phyloP scores from a whole-genome alignment of 768 basidiomycete species.

The Pleurotus citrinopileatus region DNA sequence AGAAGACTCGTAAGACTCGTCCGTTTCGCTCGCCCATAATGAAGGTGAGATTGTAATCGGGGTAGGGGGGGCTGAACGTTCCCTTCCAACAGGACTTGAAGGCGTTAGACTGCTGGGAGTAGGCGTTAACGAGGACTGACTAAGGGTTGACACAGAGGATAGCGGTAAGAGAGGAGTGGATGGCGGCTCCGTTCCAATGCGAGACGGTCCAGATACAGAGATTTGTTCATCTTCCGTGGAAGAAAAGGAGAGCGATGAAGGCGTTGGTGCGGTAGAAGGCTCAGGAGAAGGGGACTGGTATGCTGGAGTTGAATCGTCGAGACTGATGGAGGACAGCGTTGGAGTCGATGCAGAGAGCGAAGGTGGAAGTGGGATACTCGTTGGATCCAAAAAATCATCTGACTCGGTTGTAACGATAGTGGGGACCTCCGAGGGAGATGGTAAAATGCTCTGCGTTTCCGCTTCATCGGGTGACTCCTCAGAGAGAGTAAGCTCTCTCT shows the following conservation, averaged over 20 bases:
- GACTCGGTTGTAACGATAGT: conserved; percentile 15
- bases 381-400: conserved; percentile 4
- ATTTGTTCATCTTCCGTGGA: conserved; percentile 23
- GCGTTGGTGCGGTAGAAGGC: conserved; percentile 22
- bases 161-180: conserved; percentile 27
- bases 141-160: conserved; percentile 32
- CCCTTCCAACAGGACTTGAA: neutral
- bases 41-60: conserved; percentile 16
- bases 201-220: conserved; percentile 15
- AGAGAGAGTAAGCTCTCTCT: neutral
- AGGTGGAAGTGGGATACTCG: conserved; percentile 13
- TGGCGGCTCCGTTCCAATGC: conserved; percentile 16
- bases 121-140: conserved; percentile 32
- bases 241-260: conserved; percentile 25
- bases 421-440: conserved; percentile 22
- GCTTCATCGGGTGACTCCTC: conserved; percentile 8
- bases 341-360: conserved; percentile 24
- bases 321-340: conserved; percentile 16
- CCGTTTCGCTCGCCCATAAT: conserved; percentile 64
- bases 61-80: conserved; percentile 4
- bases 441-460: conserved; percentile 9
- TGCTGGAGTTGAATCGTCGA: conserved; percentile 15
- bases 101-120: conserved; percentile 32
- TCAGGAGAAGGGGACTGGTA: neutral
- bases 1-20: conserved; percentile 75